Evolutionary conservation across 2,329 filamentous ascomycete species (phyloP), one percentile per base, ranked within the genome.

Genomic region (Talaromyces atroroseus): DNA sequence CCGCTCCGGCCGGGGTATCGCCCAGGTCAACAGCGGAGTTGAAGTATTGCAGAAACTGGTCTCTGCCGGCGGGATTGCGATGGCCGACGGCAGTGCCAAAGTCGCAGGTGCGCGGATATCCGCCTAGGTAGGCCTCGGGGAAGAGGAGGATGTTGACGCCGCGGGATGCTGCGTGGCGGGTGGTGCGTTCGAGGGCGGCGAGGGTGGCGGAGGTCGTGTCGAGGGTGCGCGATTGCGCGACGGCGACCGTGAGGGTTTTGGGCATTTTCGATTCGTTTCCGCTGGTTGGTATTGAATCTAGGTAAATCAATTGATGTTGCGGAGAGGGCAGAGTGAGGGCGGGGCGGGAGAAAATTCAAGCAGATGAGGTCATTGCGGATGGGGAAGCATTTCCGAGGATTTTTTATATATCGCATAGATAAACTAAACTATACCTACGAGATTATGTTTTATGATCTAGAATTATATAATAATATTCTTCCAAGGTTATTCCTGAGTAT

Each of bases 61-160:
- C 90, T 18, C 91, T 82, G 4, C 91, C 92, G 49, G 79, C 76
- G 2, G 80, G 76, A 0, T 81, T 80, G 38, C 92, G 85, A 16
- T 80, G 78, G 3, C 92, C 92, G 5, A 96, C 79, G 1, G 82
- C 80, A 48, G 84, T 85, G 4, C 91, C 91, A 66, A 96, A 96
- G 51, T 78, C 77, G 60, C 86, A 86, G 18, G 87, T 90, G 11
- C 92, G 87, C 18, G 92, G 92, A 68, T 96, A 96, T 1, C 92
- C 92, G 48, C 92, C 92, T 1, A 96, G 80, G 68, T 90, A 96
- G 21, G 92, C 92, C 76, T 97, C 92, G 0, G 92, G 92, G 59
- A 96, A 92, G 52, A 96, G 83, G 26, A 96, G 79, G 50, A 96
- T 79, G 69, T 94, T 76, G 16, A 83, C 77, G 49, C 76, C 76